Percentiles rank a stretch among this genome's conserved stretches.
These are phyloP conservation scores for Ambrosia hybrid DNA, from an alignment of 140 eudicot genomes.

Conservation along the genomic window DNA sequence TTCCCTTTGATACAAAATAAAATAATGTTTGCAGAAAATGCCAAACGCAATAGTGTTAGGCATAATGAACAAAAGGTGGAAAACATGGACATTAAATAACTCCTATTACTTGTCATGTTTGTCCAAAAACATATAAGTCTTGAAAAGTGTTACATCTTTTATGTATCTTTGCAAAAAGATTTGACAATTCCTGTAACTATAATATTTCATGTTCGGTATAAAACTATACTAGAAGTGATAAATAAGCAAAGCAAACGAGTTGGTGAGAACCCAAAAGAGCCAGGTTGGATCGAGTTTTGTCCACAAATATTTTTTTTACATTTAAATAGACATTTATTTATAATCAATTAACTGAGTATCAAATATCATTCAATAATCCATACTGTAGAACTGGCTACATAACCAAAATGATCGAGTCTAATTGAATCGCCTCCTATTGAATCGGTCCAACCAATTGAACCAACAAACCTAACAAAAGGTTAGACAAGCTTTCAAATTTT, in stretches of 20 bases:
- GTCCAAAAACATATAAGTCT: neutral
- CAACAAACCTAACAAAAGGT: neutral
- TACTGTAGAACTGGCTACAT: neutral
- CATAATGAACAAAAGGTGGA: neutral
- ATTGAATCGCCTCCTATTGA: neutral
- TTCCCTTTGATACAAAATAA: neutral
- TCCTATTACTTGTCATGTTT: neutral
- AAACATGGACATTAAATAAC: neutral
- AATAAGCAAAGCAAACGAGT: neutral
- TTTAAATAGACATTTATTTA: neutral
- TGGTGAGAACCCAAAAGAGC: too few relatives aligned
- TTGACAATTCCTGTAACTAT: neutral
- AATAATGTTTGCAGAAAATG: constrained; percentile 9
- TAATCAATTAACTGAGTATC: too few relatives aligned
- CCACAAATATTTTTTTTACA: neutral
- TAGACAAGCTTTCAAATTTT: neutral
- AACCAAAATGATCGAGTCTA: neutral
- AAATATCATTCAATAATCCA: neutral
- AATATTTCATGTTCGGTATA: neutral
- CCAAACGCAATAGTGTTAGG: constrained; percentile 18
- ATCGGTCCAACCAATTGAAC: neutral
- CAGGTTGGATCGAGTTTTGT: neutral
- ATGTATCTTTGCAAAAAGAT: neutral
- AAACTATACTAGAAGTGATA: neutral
- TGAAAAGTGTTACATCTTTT: neutral